phyloP scores from a whole-genome alignment of 371 early-diverging fungal genomes.

The Mucor circinelloides region DNA sequence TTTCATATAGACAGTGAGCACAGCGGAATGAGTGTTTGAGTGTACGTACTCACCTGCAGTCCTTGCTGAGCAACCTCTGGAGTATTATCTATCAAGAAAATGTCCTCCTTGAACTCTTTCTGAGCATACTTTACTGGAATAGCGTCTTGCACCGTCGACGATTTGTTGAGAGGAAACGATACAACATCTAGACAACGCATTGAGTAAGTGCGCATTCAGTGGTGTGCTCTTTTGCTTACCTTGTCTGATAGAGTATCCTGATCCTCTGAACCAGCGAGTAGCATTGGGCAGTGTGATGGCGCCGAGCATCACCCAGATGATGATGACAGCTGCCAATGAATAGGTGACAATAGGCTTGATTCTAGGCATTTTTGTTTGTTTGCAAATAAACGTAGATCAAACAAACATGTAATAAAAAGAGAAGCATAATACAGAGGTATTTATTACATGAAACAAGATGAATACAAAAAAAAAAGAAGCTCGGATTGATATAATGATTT shows the following conservation, averaged over 20 bases:
- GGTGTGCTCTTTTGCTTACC: background rate
- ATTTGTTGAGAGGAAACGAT: background rate
- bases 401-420: constrained; percentile 6
- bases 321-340: constrained; percentile 5
- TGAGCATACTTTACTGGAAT: background rate
- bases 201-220: background rate
- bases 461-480: background rate
- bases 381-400: background rate
- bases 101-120: background rate
- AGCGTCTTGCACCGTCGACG: background rate
- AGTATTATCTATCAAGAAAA: constrained; percentile 14
- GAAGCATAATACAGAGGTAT: background rate
- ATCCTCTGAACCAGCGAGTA: constrained; percentile 15
- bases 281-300: constrained; percentile 22
- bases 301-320: constrained; percentile 16
- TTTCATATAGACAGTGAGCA: background rate
- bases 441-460: constrained; percentile 1
- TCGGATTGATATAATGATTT: constrained; percentile 1
- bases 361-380: constrained; percentile 1
- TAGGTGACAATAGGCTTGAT: constrained; percentile 12
- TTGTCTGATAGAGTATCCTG: constrained; percentile 7
- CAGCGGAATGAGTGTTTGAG: background rate
- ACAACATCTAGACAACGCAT: background rate
- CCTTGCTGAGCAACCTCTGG: constrained; percentile 8
- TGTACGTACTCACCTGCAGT: background rate